Percentiles rank a stretch among this genome's conserved stretches.
These are phyloP conservation scores for Melocanna baccifera DNA, from an alignment of 176 grass and related monocot genomes.

Conservation along the genomic window DNA sequence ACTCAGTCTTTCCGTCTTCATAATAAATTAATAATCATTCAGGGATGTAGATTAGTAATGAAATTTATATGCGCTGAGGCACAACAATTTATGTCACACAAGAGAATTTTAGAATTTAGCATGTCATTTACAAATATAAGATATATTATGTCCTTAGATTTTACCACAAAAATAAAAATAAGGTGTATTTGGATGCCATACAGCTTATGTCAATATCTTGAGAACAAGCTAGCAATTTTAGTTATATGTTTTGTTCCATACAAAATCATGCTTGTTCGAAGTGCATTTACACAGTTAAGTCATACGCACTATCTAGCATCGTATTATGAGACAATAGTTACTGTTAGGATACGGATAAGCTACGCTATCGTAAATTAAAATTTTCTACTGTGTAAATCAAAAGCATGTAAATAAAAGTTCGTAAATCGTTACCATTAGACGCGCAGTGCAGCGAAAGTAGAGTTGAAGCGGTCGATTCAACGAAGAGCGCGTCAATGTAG, in stretches of 20 bases:
- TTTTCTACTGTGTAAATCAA: too few species aligned
- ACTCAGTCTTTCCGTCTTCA: neutral
- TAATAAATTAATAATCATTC: neutral
- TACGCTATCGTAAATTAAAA: too few species aligned
- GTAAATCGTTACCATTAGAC: too few species aligned
- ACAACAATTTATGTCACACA: neutral
- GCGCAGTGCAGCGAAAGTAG: too few species aligned
- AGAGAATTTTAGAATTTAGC: neutral
- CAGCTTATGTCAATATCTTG: neutral
- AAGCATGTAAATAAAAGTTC: too few species aligned
- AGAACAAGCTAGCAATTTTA: constrained; percentile 13
- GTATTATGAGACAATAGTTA: neutral
- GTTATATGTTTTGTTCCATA: neutral
- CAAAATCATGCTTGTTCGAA: constrained; percentile 13
- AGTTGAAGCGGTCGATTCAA: too few species aligned
- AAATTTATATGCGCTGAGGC: neutral
- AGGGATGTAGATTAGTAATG: neutral
- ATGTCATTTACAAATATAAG: neutral
- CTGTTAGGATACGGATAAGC: too few species aligned
- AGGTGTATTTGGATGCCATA: neutral
- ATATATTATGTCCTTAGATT: neutral
- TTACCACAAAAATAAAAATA: neutral
- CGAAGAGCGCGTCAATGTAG: too few species aligned
- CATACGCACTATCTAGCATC: neutral
- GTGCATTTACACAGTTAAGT: neutral